Evolutionary conservation across 352 stramenopile species (phyloP).

Genomic region (Pythium grandisporangium): DNA sequence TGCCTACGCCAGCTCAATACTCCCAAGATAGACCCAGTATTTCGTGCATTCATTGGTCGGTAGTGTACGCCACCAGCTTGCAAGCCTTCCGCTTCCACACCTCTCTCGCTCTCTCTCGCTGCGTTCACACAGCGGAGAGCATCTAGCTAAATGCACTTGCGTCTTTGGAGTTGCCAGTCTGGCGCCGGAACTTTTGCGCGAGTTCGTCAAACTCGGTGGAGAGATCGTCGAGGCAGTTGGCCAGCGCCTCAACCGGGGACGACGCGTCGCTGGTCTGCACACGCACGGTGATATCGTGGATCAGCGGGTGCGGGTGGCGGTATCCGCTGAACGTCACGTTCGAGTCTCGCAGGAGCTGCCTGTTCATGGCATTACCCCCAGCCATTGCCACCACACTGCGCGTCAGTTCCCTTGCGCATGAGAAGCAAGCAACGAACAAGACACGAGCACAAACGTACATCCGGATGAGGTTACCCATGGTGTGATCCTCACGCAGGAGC

Average conservation of each 20-base stretch:
- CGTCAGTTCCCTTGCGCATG: no score
- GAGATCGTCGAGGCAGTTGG: slow-evolving; percentile 78
- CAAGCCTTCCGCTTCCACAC: no score
- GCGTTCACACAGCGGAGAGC: no score
- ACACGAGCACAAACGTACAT: no score
- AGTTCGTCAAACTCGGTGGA: slow-evolving; percentile 85
- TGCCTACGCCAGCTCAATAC: no score
- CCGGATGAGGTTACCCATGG: slow-evolving; percentile 95
- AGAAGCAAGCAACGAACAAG: no score
- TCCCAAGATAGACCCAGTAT: no score
- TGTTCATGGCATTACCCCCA: no score
- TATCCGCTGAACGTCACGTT: slow-evolving; percentile 94
- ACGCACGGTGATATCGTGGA: slow-evolving; percentile 94
- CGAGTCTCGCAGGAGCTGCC: slow-evolving; percentile 82
- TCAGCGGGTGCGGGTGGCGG: slow-evolving; percentile 93
- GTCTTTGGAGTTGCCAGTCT: slow-evolving; percentile 80
- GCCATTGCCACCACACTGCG: no score
- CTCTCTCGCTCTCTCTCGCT: no score
- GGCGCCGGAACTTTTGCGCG: slow-evolving; percentile 72
- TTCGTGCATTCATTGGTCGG: no score
- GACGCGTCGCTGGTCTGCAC: slow-evolving; percentile 88
- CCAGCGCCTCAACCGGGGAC: slow-evolving; percentile 70
- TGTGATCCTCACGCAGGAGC: slow-evolving; percentile 98
- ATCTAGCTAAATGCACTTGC: slow-evolving; percentile 70
- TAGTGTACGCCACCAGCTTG: no score